Conservation (phyloP, 2,329 filamentous ascomycete genomes). For the Penicillium fuscoglaucum region DNA sequence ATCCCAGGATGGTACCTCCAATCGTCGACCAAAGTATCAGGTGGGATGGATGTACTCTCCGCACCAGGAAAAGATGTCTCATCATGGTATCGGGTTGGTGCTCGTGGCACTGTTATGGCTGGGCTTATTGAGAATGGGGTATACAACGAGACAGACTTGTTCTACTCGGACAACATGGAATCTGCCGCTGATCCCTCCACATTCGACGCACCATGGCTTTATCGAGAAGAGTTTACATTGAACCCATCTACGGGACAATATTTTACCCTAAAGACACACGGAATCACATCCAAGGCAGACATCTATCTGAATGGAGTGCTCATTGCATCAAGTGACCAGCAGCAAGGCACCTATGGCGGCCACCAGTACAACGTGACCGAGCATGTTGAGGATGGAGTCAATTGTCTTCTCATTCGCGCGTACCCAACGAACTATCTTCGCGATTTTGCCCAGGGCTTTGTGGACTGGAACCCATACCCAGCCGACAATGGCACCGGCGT, state of each 20-base stretch:
- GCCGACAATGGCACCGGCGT: constrained; percentile 64
- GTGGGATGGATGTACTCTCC: constrained; percentile 45
- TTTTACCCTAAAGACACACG: constrained; percentile 58
- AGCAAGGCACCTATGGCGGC: constrained; percentile 60
- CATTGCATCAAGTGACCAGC: constrained; percentile 51
- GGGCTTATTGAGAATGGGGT: constrained; percentile 55
- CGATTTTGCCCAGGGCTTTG: constrained; percentile 61
- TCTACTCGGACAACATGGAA: constrained; percentile 56
- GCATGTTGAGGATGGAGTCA: constrained; percentile 41
- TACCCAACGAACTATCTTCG: constrained; percentile 61
- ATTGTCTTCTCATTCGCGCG: constrained; percentile 55
- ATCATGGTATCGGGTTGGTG: constrained; percentile 54
- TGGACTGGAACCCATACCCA: constrained; percentile 64
- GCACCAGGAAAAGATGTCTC: constrained; percentile 48
- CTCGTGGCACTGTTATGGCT: constrained; percentile 58
- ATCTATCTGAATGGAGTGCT: constrained; percentile 59
- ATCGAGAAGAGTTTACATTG: constrained; percentile 55
- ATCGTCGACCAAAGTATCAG: constrained; percentile 43
- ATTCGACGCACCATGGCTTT: constrained; percentile 60
- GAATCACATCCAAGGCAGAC: constrained; percentile 61
- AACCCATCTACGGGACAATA: constrained; percentile 39
- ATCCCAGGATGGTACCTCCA: constrained; percentile 53
- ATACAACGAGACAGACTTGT: constrained; percentile 56
- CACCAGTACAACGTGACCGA: constrained; percentile 56
- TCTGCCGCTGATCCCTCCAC: constrained; percentile 44